Percentiles rank a stretch among this genome's conserved stretches.
These are phyloP conservation scores for Urostyla sp. DNA, from an alignment of 73 alveolate genomes.

Conservation along the genomic window DNA sequence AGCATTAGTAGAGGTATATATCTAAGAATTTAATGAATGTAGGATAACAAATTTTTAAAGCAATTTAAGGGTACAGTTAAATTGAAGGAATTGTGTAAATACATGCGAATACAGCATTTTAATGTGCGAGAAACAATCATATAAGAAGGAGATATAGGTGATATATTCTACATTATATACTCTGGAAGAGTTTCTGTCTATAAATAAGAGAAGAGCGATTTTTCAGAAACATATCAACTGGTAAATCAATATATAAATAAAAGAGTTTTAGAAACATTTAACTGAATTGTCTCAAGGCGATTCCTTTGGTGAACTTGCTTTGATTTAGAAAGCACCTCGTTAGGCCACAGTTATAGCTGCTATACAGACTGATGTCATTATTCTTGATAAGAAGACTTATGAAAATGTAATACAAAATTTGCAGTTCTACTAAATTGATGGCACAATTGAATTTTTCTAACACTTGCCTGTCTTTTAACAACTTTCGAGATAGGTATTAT, in stretches of 20 bases:
- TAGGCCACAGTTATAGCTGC: slow-evolving; percentile 83
- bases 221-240: slow-evolving; percentile 22
- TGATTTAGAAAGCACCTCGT: slow-evolving; percentile 84
- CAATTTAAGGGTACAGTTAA: slow-evolving; percentile 59
- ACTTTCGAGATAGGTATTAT: slow-evolving; percentile 27
- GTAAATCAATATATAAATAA: background rate
- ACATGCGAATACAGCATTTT: slow-evolving; percentile 48
- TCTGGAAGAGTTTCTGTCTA: slow-evolving; percentile 66
- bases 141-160: slow-evolving; percentile 74
- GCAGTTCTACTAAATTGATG: slow-evolving; percentile 46
- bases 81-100: slow-evolving; percentile 60
- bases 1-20: slow-evolving; percentile 40
- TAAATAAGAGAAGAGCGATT: slow-evolving; percentile 30
- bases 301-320: slow-evolving; percentile 86
- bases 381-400: slow-evolving; percentile 64
- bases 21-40: background rate
- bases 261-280: slow-evolving; percentile 51
- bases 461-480: slow-evolving; percentile 61
- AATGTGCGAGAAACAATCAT: slow-evolving; percentile 50
- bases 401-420: slow-evolving; percentile 57
- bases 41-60: slow-evolving; percentile 64
- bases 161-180: slow-evolving; percentile 66
- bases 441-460: slow-evolving; percentile 63
- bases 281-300: slow-evolving; percentile 80
- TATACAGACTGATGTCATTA: slow-evolving; percentile 62